A percentile compares a stretch with the other conserved stretches of the same genome.
Conservation (phyloP, 305 asterid genomes). For the Nicotiana rustica region DNA sequence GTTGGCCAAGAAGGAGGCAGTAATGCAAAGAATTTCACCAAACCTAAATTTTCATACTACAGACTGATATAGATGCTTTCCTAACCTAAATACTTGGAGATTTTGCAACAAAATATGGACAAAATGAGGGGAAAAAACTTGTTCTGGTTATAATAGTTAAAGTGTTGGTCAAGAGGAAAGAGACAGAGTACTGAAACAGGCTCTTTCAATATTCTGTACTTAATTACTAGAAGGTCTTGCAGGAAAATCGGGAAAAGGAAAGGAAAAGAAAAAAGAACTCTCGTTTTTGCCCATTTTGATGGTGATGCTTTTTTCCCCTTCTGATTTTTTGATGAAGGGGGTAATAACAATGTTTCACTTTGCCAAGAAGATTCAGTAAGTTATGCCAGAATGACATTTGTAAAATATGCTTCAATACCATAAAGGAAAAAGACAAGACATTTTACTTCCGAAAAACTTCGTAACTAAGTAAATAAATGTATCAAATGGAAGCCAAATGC, state of each 20-base stretch:
- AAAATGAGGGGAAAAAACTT: not conserved
- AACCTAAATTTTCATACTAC: not conserved
- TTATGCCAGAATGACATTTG: conserved; percentile 3
- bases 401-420: not conserved
- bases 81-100: not conserved
- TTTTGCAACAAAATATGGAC: not conserved
- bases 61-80: not conserved
- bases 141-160: not conserved
- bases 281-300: not conserved
- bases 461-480: not conserved
- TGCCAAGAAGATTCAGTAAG: not conserved
- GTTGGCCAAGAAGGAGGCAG: not conserved
- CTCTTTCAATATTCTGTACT: not conserved
- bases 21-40: not conserved
- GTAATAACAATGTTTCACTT: not conserved
- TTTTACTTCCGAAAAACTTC: not conserved
- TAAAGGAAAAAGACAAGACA: not conserved
- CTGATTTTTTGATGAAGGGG: not conserved
- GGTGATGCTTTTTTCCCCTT: not conserved
- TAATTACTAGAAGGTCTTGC: not conserved
- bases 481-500: conserved; percentile 23
- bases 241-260: not conserved
- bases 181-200: not conserved
- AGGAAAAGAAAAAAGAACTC: not conserved
- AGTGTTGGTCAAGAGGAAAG: not conserved